Base-by-base conservation (phyloP, 2,329 filamentous ascomycete species). In the Neocucurbitaria cava region DNA sequence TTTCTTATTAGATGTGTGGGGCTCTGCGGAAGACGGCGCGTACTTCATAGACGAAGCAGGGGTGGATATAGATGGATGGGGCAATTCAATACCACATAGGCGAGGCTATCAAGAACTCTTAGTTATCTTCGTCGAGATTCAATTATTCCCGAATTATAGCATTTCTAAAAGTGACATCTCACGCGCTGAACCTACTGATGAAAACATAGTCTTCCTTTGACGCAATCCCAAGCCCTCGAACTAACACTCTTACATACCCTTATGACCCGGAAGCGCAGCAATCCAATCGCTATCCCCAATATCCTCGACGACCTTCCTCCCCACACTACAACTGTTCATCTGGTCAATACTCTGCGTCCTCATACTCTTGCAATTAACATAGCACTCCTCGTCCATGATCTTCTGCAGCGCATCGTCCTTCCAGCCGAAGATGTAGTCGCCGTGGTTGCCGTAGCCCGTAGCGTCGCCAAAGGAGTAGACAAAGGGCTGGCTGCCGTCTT, bases 381-480 rank as follows among this genome's bases (percentile, higher is more conserved):
- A 70, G 49, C 66, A 69, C 31, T 59, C 60, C 62, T 77, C 82
- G 26, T 70, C 65, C 59, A 70, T 52, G 21, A 66, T 63, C 43
- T 64, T 78, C 68, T 83, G 81, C 42, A 83, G 76, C 9, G 77
- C 71, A 65, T 82, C 73, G 55, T 74, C 78, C 65, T 82, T 78
- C 81, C 81, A 83, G 51, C 81, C 81, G 65, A 83, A 83, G 53
- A 83, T 69, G 65, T 83, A 83, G 69, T 83, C 81, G 21, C 79
- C 81, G 69, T 83, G 81, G 23, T 80, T 81, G 2, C 79, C 81
- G 20, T 77, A 76, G 26, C 81, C 81, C 33, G 77, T 77, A 40
- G 20, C 77, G 76, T 80, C 79, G 33, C 59, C 58, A 23, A 68
- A 67, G 2, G 59, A 62, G 61, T 65, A 69, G 1, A 65, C 63